Conservation (phyloP, 192 early-diverging fungal genomes). For the Jimgerdemannia lactiflua region DNA sequence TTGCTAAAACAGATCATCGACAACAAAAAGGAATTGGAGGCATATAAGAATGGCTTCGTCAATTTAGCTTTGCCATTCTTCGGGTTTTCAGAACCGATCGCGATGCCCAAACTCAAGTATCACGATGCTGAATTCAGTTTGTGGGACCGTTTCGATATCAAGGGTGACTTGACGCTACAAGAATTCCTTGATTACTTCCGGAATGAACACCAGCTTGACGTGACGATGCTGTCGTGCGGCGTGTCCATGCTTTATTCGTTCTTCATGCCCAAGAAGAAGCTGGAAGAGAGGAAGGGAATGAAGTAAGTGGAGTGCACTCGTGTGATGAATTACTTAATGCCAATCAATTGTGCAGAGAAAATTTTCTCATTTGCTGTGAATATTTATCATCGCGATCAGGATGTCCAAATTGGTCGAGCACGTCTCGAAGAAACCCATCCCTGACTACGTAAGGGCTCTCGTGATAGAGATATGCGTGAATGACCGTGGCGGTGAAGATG, state of each 20-base stretch:
- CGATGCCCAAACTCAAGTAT: constrained; percentile 85
- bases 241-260: constrained; percentile 92
- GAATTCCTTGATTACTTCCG: constrained; percentile 87
- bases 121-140: constrained; percentile 83
- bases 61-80: constrained; percentile 98
- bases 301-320: constrained; percentile 45
- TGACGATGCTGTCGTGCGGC: constrained; percentile 91
- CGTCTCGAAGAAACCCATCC: constrained; percentile 86
- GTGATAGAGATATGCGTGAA: constrained; percentile 89
- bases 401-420: constrained; percentile 78
- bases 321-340: not conserved
- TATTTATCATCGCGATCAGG: constrained; percentile 24
- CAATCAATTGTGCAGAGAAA: not conserved
- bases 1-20: constrained; percentile 51
- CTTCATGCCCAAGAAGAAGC: constrained; percentile 87
- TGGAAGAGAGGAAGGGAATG: constrained; percentile 75
- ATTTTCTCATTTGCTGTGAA: too few species aligned
- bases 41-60: constrained; percentile 99
- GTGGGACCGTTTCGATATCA: constrained; percentile 95
- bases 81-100: constrained; percentile 98
- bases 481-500: constrained; percentile 86
- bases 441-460: constrained; percentile 78
- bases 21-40: constrained; percentile 77
- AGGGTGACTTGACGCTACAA: constrained; percentile 82
- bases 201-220: constrained; percentile 78